Conservation (phyloP, 192 early-diverging fungal genomes). For the Umbelopsis sp. region DNA sequence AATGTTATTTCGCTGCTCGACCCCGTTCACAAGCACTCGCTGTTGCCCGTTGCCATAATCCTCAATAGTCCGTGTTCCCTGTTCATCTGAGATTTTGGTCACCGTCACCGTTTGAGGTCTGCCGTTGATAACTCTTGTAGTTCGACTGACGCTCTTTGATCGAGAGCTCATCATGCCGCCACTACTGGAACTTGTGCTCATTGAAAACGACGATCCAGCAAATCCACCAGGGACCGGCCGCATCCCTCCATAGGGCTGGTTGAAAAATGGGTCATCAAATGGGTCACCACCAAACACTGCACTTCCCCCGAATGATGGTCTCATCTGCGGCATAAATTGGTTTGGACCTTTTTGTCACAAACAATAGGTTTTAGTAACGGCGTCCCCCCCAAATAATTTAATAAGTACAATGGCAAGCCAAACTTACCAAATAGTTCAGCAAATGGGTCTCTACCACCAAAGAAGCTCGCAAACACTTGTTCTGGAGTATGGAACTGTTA, state of each 20-base stretch:
- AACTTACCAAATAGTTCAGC: constrained; percentile 29
- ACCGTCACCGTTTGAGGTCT: constrained; percentile 21
- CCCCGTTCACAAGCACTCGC: constrained; percentile 20
- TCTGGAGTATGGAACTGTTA: constrained; percentile 41
- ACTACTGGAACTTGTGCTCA: background rate
- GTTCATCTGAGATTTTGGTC: constrained; percentile 21
- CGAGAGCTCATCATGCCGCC: background rate
- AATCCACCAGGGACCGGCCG: background rate
- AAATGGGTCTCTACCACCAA: constrained; percentile 32
- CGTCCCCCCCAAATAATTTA: background rate
- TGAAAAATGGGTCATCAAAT: constrained; percentile 15
- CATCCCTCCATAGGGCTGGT: background rate
- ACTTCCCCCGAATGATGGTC: background rate
- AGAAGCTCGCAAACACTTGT: constrained; percentile 39
- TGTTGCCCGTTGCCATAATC: constrained; percentile 27
- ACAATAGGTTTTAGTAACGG: background rate
- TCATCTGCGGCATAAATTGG: constrained; percentile 7
- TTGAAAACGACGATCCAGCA: background rate
- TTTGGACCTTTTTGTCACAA: background rate
- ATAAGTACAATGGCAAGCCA: background rate
- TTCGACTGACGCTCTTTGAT: constrained; percentile 1
- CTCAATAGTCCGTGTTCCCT: constrained; percentile 4
- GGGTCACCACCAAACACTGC: constrained; percentile 1
- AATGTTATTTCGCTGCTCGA: constrained; percentile 7
- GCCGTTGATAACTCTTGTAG: constrained; percentile 24